phyloP scores from a whole-genome alignment of 352 stramenopile species.

The Globisporangium rhizosaccharum region DNA sequence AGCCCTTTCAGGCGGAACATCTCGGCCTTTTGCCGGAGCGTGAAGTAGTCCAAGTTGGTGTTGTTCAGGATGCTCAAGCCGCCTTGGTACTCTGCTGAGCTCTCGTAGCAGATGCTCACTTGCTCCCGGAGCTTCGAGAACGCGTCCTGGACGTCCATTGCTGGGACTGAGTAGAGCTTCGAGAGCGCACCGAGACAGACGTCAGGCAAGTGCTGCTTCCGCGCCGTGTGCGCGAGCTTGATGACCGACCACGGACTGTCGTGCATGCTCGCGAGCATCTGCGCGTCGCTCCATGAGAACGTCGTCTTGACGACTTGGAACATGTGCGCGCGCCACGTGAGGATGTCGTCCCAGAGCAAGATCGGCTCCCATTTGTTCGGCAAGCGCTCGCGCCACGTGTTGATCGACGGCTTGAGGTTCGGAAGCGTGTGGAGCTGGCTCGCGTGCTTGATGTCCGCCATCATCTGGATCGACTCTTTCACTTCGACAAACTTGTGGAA shows the following conservation, averaged over 20 bases:
- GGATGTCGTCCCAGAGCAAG: conserved; percentile 90
- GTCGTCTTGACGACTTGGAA: conserved; percentile 88
- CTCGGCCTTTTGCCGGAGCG: conserved; percentile 87
- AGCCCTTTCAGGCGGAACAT: conserved; percentile 91
- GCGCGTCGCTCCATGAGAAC: conserved; percentile 85
- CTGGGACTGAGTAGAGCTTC: conserved; percentile 83
- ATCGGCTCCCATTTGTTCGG: conserved; percentile 93
- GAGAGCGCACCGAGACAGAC: conserved; percentile 82
- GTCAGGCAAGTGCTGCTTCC: conserved; percentile 88
- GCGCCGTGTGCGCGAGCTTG: conserved; percentile 85
- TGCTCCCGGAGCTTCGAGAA: conserved; percentile 92
- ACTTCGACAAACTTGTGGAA: conserved; percentile 92
- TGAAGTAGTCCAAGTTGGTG: conserved; percentile 92
- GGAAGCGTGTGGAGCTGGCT: conserved; percentile 79
- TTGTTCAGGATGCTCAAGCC: conserved; percentile 92
- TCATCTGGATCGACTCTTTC: conserved; percentile 90
- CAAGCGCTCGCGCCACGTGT: conserved; percentile 90
- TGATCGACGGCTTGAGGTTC: conserved; percentile 89
- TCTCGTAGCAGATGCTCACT: conserved; percentile 91
- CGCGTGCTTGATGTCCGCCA: conserved; percentile 82
- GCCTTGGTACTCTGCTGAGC: conserved; percentile 77
- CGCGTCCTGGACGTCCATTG: conserved; percentile 91
- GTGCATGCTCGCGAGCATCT: conserved; percentile 88
- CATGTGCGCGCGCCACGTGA: conserved; percentile 92
- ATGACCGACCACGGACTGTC: conserved; percentile 92